Conservation (phyloP, 345 rosid genomes). For the Pistacia integerrima region DNA sequence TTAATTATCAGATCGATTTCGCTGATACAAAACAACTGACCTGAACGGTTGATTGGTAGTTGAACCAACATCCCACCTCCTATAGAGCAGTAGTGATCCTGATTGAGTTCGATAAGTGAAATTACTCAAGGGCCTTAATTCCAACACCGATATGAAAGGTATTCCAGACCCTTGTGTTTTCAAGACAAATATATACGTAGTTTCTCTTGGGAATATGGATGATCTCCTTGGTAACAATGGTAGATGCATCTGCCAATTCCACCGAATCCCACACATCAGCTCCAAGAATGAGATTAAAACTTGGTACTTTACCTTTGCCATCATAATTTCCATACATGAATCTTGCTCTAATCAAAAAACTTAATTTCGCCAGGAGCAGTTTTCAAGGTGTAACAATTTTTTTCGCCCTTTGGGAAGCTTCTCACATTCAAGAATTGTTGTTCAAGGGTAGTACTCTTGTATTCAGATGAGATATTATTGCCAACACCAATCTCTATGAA, state of each 20-base stretch:
- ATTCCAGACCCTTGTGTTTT: background rate
- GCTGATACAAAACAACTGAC: conserved; percentile 13
- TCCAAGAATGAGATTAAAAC: background rate
- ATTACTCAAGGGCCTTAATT: background rate
- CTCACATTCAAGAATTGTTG: background rate
- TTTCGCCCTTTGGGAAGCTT: background rate
- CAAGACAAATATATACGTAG: background rate
- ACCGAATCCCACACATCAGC: background rate
- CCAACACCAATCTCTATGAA: background rate
- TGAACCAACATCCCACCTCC: conserved; percentile 15
- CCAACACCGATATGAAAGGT: background rate
- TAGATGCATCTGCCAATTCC: background rate
- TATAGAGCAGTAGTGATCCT: conserved; percentile 27
- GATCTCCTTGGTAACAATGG: conserved; percentile 8
- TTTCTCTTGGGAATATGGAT: background rate
- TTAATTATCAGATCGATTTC: too few species aligned
- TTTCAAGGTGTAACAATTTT: conserved; percentile 21
- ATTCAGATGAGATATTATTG: background rate
- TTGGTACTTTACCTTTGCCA: background rate
- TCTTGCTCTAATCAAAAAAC: conserved; percentile 16
- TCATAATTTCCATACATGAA: conserved; percentile 31
- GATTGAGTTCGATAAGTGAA: background rate
- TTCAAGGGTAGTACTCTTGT: background rate
- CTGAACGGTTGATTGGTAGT: background rate
- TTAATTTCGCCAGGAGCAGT: background rate